Evolutionary conservation across 2,329 filamentous ascomycete genomes (phyloP).

Genomic region (Neofusicoccum umdonicola): DNA sequence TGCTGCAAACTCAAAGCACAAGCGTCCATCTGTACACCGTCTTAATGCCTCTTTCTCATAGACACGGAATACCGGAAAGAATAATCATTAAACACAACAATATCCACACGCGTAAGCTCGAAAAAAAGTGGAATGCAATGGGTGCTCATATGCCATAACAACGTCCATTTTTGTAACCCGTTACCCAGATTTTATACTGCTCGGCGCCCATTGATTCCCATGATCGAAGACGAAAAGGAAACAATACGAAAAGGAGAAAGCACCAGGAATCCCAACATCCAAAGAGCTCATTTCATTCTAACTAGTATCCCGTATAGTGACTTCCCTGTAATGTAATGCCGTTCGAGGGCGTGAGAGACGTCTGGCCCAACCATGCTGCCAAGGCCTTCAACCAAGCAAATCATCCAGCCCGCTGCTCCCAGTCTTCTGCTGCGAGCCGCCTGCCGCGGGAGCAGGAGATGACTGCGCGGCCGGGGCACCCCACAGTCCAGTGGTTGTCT

Average conservation of each 20-base stretch:
- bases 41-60: too few species aligned
- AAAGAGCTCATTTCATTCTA: constrained; percentile 6
- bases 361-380: too few species aligned
- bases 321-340: constrained; percentile 16
- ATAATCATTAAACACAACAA: not conserved
- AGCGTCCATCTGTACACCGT: too few species aligned
- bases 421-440: not conserved
- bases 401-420: constrained; percentile 16
- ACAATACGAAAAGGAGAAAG: not conserved
- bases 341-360: too few species aligned
- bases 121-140: not conserved
- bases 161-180: not conserved
- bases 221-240: not conserved
- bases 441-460: not conserved
- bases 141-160: not conserved
- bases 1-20: not conserved
- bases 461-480: constrained; percentile 53
- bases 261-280: not conserved
- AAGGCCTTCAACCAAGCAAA: not conserved
- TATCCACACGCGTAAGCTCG: not conserved
- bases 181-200: too few species aligned
- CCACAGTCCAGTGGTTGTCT: constrained; percentile 93
- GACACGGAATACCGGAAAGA: not conserved
- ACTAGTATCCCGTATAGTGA: constrained; percentile 21
- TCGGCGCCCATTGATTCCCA: not conserved